These are phyloP conservation scores for Typha latifolia DNA, from an alignment of 176 grass and related monocot species.

Conservation along the genomic window DNA sequence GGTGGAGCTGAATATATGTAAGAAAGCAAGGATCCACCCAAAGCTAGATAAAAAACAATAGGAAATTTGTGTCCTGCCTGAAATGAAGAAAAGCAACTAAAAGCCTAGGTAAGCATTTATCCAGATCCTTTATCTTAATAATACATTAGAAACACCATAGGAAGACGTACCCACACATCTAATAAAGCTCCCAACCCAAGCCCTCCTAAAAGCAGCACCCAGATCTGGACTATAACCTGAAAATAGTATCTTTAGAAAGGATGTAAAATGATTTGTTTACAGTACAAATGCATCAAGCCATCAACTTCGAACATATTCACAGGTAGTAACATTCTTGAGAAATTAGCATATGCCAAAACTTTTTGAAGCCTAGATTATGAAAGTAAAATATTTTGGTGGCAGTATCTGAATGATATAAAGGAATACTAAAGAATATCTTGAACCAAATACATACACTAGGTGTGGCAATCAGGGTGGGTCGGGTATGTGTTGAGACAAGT, in stretches of 20 bases:
- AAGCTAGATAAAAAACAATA: constrained; percentile 83
- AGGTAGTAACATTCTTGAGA: not conserved
- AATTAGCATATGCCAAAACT: no score
- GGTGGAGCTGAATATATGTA: constrained; percentile 99
- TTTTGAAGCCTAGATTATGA: no score
- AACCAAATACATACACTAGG: no score
- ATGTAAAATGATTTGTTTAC: not conserved
- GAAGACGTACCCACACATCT: constrained; percentile 84
- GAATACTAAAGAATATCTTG: no score
- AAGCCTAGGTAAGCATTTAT: constrained; percentile 12
- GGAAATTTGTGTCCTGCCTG: constrained; percentile 93
- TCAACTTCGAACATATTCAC: not conserved
- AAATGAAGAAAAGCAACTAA: constrained; percentile 32
- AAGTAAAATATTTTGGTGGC: no score
- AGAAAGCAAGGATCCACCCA: constrained; percentile 92
- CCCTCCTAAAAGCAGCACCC: constrained; percentile 74
- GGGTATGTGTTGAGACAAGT: no score
- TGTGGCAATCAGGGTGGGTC: no score
- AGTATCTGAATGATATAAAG: no score
- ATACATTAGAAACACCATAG: constrained; percentile 6
- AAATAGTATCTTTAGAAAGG: not conserved
- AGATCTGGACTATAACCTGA: constrained; percentile 97
- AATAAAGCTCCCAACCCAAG: constrained; percentile 83
- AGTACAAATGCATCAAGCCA: not conserved
- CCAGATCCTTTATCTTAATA: not conserved